phyloP scores from a whole-genome alignment of 108 stramenopile species.

The Nannochloropsis gaditana region DNA sequence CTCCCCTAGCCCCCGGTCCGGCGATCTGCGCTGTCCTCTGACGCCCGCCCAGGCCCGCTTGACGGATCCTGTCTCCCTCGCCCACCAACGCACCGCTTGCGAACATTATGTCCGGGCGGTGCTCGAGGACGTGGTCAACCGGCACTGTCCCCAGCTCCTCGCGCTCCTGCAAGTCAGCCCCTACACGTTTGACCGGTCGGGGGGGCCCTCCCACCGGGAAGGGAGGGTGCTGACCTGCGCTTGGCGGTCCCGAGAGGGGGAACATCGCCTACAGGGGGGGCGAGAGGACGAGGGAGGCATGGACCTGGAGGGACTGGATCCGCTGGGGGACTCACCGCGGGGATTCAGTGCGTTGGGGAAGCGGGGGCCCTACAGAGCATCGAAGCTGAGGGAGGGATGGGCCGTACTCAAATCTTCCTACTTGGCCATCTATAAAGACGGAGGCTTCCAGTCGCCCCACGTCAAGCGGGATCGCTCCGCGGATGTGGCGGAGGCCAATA shows the following conservation, averaged over 20 bases:
- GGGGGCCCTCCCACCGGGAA: neutral
- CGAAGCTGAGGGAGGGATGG: neutral
- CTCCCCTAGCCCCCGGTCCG: neutral
- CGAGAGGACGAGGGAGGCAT: neutral
- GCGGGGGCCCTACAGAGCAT: neutral
- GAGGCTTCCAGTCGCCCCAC: neutral
- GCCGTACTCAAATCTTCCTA: slow-evolving; percentile 10
- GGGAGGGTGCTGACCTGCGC: neutral
- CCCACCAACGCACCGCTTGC: neutral
- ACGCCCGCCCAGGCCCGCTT: neutral
- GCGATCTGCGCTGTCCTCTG: neutral
- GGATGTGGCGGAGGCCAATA: neutral
- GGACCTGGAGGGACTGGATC: neutral
- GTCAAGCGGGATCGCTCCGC: no score
- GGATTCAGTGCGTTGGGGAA: neutral
- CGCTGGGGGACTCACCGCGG: neutral
- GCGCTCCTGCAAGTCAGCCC: neutral
- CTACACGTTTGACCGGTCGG: neutral
- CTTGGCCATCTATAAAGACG: slow-evolving; percentile 13
- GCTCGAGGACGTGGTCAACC: slow-evolving; percentile 17
- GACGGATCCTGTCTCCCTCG: neutral
- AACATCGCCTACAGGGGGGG: neutral
- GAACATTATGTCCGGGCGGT: neutral
- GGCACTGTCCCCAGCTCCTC: neutral
- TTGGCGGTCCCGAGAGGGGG: neutral